Evolutionary conservation across 495 filamentous ascomycete species (phyloP), one percentile per base, ranked within the genome.

Genomic region (Amniculicola lignicola): DNA sequence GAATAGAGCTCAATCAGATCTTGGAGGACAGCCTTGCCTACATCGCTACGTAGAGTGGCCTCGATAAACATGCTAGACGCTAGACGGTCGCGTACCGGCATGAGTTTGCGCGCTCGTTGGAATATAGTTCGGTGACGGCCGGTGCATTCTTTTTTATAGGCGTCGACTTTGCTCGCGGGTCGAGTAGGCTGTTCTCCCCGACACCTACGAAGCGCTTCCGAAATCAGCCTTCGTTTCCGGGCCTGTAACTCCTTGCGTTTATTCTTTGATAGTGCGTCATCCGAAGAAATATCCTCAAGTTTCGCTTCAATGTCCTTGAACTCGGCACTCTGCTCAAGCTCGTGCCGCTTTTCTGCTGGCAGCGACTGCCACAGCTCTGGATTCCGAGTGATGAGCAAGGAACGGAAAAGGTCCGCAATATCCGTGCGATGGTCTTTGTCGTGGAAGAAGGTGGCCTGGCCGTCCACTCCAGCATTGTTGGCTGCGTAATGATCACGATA

Each of bases 281-380:
- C 56, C 23, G 36, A 59, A 23, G 45, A 33, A 35, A 66, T 51
- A 27, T 19, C 31, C 33, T 63, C 31, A 38, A 66, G 44, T 55
- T 66, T 28, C 6, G 29, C 28, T 58, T 68, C 28, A 42, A 65
- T 50, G 38, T n/a, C n/a, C n/a, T n/a, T n/a, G n/a, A n/a, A n/a
- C n/a, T n/a, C n/a, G n/a, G n/a, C n/a, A n/a, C n/a, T n/a, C n/a
- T n/a, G n/a, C n/a, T n/a, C n/a, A n/a, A n/a, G n/a, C n/a, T n/a
- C n/a, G n/a, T n/a, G n/a, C 57, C 54, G 50, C 42, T 62, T 55
- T 47, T 60, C 45, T 33, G 59, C 62, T 23, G 25, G 62, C 19
- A 67, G 59, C 40, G 41, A 52, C 47, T 65, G 48, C 51, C n/a
- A 63, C 15, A 67, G 56, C 49, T 66, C 42, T 31, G 39, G 65